Percentiles rank a stretch among this genome's conserved stretches.
Conservation (phyloP, 768 basidiomycete species). For the Fistulinella prunicolor region DNA sequence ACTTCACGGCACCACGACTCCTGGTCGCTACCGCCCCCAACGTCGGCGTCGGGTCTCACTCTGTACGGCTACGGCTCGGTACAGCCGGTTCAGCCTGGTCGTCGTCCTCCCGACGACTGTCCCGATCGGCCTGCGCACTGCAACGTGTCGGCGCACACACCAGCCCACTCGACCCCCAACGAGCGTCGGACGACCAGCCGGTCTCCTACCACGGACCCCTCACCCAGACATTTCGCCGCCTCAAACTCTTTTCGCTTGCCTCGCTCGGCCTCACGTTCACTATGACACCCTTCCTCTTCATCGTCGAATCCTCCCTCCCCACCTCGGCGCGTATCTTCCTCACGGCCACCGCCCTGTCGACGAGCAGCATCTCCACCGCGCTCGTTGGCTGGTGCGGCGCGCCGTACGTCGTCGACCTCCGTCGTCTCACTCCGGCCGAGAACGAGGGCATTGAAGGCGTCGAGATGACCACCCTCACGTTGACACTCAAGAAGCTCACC, state of each 20-base stretch:
- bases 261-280: constrained; percentile 67
- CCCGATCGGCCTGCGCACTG: constrained; percentile 11
- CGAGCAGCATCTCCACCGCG: constrained; percentile 70
- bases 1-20: no score
- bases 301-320: constrained; percentile 77
- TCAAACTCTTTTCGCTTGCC: constrained; percentile 81
- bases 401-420: constrained; percentile 70
- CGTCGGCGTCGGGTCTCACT: no score
- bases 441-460: constrained; percentile 49
- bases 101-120: constrained; percentile 4
- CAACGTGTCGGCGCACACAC: constrained; percentile 6
- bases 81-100: no score
- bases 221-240: constrained; percentile 63
- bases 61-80: no score
- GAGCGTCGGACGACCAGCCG: constrained; percentile 5
- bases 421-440: constrained; percentile 44
- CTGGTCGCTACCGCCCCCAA: no score
- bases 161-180: not conserved
- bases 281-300: constrained; percentile 77
- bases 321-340: constrained; percentile 63
- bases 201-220: constrained; percentile 69
- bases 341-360: constrained; percentile 66
- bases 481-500: constrained; percentile 54
- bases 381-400: constrained; percentile 68
- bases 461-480: constrained; percentile 66